phyloP scores from a whole-genome alignment of 1,284 basidiomycete genomes.

The Volvariella volvacea region DNA sequence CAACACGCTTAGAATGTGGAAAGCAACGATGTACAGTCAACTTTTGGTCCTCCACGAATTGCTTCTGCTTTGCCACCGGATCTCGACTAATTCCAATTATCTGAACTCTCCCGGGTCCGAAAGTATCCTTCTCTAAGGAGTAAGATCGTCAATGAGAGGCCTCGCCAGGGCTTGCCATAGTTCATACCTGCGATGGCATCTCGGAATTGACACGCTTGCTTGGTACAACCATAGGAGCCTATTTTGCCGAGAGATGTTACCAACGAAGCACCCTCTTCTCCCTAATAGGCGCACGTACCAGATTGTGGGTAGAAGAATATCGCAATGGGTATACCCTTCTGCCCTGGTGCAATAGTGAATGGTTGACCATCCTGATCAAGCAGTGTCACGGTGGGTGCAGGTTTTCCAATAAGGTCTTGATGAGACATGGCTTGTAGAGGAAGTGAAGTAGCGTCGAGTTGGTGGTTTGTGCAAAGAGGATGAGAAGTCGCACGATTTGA shows the following conservation, averaged over 20 bases:
- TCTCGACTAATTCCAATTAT: constrained; percentile 71
- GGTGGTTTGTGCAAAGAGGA: background rate
- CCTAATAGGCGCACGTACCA: constrained; percentile 20
- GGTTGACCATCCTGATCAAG: constrained; percentile 31
- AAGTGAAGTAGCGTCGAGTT: constrained; percentile 5
- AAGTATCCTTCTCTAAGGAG: constrained; percentile 53
- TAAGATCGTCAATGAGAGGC: background rate
- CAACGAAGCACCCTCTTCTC: background rate
- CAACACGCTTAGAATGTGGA: background rate
- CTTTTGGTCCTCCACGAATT: constrained; percentile 66
- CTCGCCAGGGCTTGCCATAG: background rate
- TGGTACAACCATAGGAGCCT: constrained; percentile 74
- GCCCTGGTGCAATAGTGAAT: constrained; percentile 29
- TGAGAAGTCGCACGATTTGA: too few relatives aligned
- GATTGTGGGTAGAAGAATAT: constrained; percentile 75
- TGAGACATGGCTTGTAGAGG: constrained; percentile 28
- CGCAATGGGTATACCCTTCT: constrained; percentile 35
- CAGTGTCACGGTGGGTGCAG: constrained; percentile 34
- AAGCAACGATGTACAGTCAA: constrained; percentile 42
- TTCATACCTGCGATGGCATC: constrained; percentile 60
- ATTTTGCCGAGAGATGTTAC: constrained; percentile 1
- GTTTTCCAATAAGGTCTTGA: constrained; percentile 28
- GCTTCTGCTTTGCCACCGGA: constrained; percentile 61
- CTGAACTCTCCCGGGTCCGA: constrained; percentile 54
- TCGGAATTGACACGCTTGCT: constrained; percentile 73